Conservation (phyloP, 176 grass and related monocot genomes). For the Hordeum marinum region DNA sequence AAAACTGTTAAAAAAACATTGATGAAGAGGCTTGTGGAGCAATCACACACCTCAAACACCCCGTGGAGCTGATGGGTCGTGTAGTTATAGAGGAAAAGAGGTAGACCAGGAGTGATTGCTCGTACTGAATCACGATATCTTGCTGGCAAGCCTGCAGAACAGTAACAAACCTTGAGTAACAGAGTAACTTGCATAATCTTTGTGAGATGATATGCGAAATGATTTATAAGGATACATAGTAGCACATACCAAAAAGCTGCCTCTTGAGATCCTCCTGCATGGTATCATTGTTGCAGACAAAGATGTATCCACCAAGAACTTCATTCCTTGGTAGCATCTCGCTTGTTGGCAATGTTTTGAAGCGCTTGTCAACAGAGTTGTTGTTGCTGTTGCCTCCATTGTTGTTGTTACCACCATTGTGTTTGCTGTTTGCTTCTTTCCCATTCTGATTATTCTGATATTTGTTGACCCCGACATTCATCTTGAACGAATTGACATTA, state of each 20-base stretch:
- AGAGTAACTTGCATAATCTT: background rate
- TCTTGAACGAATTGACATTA: constrained; percentile 74
- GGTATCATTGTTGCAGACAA: constrained; percentile 99
- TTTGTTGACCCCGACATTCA: constrained; percentile 67
- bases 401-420: constrained; percentile 42
- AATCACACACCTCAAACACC: constrained; percentile 75
- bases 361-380: constrained; percentile 75
- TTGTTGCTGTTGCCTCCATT: constrained; percentile 47
- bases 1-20: too few relatives aligned
- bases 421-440: constrained; percentile 59
- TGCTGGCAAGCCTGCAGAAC: constrained; percentile 78
- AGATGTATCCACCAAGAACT: constrained; percentile 96
- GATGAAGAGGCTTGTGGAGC: background rate
- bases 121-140: constrained; percentile 98
- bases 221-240: background rate
- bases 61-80: constrained; percentile 98
- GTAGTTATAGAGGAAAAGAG: constrained; percentile 98
- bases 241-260: constrained; percentile 86
- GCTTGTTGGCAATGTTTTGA: constrained; percentile 88
- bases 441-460: constrained; percentile 44
- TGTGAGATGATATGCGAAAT: background rate
- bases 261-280: constrained; percentile 99
- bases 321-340: constrained; percentile 99
- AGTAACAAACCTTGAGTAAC: constrained; percentile 7
- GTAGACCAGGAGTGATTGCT: constrained; percentile 91